Conservation (phyloP, 106 monocot species). For the Dendrobium officinale region DNA sequence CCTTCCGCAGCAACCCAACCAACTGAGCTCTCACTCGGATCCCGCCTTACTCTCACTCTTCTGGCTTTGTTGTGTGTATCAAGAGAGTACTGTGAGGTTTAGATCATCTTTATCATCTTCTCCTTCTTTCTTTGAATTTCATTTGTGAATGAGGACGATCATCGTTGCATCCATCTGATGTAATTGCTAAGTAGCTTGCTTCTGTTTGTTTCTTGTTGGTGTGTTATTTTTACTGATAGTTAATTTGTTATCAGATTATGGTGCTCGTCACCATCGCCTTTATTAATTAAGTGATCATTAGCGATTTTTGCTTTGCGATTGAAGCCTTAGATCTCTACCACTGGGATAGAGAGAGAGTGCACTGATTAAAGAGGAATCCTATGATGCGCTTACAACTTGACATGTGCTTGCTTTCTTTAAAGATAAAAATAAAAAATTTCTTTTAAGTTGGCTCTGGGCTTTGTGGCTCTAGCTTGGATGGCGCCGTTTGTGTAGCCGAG, state of each 20-base stretch:
- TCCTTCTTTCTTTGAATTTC: constrained; percentile 6
- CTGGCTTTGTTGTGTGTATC: background rate
- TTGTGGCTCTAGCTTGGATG: background rate
- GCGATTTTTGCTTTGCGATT: constrained; percentile 1
- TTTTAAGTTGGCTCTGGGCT: background rate
- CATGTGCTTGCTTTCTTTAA: background rate
- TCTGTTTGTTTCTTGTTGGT: background rate
- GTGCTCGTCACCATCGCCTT: background rate
- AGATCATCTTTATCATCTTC: background rate
- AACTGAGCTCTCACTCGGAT: background rate
- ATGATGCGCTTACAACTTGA: background rate
- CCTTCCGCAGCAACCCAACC: constrained; percentile 17
- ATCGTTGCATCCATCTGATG: background rate
- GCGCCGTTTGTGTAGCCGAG: background rate
- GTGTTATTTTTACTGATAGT: background rate
- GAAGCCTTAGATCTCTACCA: background rate
- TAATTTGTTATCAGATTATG: no score
- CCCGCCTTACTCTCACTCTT: background rate
- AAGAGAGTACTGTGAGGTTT: background rate
- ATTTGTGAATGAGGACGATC: background rate
- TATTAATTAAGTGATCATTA: background rate
- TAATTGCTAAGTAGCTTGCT: background rate
- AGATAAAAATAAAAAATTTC: background rate
- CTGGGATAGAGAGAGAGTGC: no score
- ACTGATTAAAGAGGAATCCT: background rate